Base-by-base conservation (phyloP, 2,329 filamentous ascomycete species). In the Xylaria sp. region DNA sequence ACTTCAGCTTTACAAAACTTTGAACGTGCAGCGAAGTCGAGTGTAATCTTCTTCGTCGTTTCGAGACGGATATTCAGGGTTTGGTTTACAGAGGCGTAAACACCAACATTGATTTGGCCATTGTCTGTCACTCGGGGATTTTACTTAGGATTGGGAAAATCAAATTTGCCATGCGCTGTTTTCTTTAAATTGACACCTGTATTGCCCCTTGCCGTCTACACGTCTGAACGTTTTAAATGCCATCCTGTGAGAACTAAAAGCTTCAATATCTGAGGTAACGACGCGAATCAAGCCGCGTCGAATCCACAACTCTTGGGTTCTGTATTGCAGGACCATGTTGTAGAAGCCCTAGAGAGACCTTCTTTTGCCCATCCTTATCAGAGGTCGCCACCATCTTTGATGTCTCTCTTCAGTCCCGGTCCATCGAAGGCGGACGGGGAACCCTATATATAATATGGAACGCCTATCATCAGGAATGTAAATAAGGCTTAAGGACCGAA, bases 71-170 rank as follows among this genome's bases (percentile, higher is more conserved):
- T 64, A 56, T 58, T 62, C 39, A 29, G 36, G 51, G 57, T 38
- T 66, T 61, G 61, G 64, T 56, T 61, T 49, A 50, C 60, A 58
- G 54, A 39, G 59, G 59, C 44, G 57, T 58, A 50, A 63, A 33
- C 27, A 33, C 13, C 36, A 56, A 44, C 61, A 47, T 67, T 50
- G 44, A 51, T 47, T 58, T 59, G 58, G 29, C 58, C 9, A 56
- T 61, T 15, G 47, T 66, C 54, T 68, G 22, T 56, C n/a, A 44
- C 58, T 60, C 44, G 20, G 51, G 47, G 36, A 47, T 51, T 62
- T 61, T 47, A 31, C 50, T 65, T 51, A 17, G 42, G 62, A 55
- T 47, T 17, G 13, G 39, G 44, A 50, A 13, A 61, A 42, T 45
- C 20, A 39, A 57, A 25, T 63, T 58, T 25, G 45, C 22, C 44